Base-by-base conservation (phyloP, 2,329 filamentous ascomycete species). In the Drechslerella coelobrocha region DNA sequence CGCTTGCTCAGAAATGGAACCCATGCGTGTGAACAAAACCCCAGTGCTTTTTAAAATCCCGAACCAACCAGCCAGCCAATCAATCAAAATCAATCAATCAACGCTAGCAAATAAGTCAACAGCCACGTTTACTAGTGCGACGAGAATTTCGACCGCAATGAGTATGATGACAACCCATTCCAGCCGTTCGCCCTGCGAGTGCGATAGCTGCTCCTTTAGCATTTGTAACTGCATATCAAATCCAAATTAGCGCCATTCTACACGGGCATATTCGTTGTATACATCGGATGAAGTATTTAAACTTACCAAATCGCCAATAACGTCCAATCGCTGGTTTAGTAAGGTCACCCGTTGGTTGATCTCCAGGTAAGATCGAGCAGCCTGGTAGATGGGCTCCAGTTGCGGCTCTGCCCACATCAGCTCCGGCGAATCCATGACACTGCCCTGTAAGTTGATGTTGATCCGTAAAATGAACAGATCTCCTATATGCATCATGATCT, bases 401-500 rank as follows among this genome's bases (percentile, higher is more conserved):
- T 97, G 92, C 7, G 94, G 94, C 80, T 99, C 94, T 56, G 93
- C 90, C 94, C 94, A 99, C 84, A 99, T 97, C 43, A 99, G 84
- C 80, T 99, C 94, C 0, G 94, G 94, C 8, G 92, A 96, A 79
- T 99, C 94, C 39, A 99, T 88, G 4, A 99, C 92, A 27, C 91
- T 96, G 31, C 94, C 94, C 79, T 97, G 96, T 54, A 99, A 84
- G 80, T 99, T 95, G 77, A 99, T 97, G 79, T 94, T 97, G 81
- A 99, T 97, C 69, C 94, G 87, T 29, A 99, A 82, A 77, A 99
- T 97, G 80, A 99, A 99, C 59, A 99, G 86, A 81, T 99, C 92
- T 78, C 94, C 94, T 72, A 99, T 97, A 80, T 97, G 92, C 92
- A 97, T 97, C 82, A 97, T 97, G 83, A 99, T 97, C 78, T 97